Conservation (phyloP, 179 eudicot genomes). For the Spinacia oleracea region DNA sequence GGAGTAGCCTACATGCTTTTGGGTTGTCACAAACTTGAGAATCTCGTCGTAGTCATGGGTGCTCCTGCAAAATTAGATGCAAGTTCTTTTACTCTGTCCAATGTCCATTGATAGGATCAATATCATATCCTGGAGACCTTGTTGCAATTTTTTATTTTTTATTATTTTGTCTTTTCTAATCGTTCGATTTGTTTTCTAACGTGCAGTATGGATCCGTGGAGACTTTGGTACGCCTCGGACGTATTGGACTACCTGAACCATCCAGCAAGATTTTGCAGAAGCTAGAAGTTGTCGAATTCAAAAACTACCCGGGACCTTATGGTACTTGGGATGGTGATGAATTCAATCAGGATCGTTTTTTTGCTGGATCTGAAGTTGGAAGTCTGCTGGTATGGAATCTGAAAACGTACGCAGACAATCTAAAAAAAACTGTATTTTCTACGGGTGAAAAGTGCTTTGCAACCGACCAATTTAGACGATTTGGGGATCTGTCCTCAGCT, state of each 20-base stretch:
- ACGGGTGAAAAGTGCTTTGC: conserved; percentile 2
- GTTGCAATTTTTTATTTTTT: background rate
- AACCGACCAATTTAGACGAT: background rate
- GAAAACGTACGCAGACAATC: background rate
- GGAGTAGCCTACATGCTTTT: conserved; percentile 24
- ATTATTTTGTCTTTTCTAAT: background rate
- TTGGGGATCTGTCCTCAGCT: background rate
- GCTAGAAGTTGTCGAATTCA: conserved; percentile 17
- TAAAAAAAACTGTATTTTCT: background rate
- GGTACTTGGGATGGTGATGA: conserved; percentile 8
- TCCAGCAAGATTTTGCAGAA: conserved; percentile 2
- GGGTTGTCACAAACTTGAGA: conserved; percentile 16
- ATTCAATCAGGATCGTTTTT: background rate
- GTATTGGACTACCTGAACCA: background rate
- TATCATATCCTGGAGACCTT: background rate
- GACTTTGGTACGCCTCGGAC: too few relatives aligned
- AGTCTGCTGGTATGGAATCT: conserved; percentile 22
- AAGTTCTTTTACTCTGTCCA: conserved; percentile 5
- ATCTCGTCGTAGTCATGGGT: conserved; percentile 11
- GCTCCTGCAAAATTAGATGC: conserved; percentile 7
- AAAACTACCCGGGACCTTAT: conserved; percentile 4
- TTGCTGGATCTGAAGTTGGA: background rate
- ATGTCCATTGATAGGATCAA: background rate
- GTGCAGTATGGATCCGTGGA: background rate
- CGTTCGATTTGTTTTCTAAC: background rate